Base-by-base conservation (phyloP, 2,329 filamentous ascomycete genomes). In the Zasmidium cellare region DNA sequence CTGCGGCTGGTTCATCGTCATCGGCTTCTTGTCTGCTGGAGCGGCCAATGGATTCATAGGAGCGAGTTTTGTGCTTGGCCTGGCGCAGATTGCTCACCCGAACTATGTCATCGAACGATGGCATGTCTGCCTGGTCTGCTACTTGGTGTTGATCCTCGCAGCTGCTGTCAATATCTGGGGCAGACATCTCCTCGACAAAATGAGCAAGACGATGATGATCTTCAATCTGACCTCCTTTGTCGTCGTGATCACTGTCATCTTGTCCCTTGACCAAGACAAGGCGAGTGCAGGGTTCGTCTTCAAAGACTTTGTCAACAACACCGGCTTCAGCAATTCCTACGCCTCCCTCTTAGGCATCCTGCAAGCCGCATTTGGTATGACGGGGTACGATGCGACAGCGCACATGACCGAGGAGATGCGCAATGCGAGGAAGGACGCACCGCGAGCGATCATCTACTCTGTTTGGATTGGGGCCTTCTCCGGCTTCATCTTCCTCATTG, bases 151-250 rank as follows among this genome's bases (percentile, higher is more conserved):
- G 1, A 59, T 74, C 18, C 46, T 80, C 5, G 77, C 79, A 1
- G 69, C 77, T 0, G 68, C 67, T 2, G 70, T 79, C 53, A 84
- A 84, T 61, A 72, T 82, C 48, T 82, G 76, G 69, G 72, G 79
- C 2, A 74, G 80, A 0, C 76, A 78, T 45, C 71, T 80, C 5
- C 72, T 84, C 9, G 78, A 83, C 65, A 77, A 75, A 51, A 75
- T 83, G 22, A 80, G 80, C 5, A 76, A 76, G 20, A 76, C 72
- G 31, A 75, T 80, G 12, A 71, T 83, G 7, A 64, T 80, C 47
- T 83, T 81, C 76, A 84, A 83, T 54, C 74, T 84, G 20, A 59
- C 71, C 2, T 76, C 80, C 3, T 84, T 84, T 57, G 62, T 83
- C 28, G 72, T 80, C n/a, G 77, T 80, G 35, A 72, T 80, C 24